Evolutionary conservation across 2,329 filamentous ascomycete genomes (phyloP), one percentile per base, ranked within the genome.

Genomic region (Fonsecaea pedrosoi): DNA sequence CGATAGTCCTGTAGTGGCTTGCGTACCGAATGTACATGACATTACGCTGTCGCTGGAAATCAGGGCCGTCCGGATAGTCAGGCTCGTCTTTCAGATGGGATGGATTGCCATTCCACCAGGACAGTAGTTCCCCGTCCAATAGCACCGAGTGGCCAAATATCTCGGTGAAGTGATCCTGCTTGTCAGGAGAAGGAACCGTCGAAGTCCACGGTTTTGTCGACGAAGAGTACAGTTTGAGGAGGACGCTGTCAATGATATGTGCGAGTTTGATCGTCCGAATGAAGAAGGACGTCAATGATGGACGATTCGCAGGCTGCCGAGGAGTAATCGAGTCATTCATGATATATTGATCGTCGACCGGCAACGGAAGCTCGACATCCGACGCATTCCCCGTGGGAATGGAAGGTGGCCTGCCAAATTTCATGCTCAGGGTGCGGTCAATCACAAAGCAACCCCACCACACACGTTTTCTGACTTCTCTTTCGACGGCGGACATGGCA

Each of bases 361-460:
- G 45, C 35, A 62, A 32, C 15, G 60, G 60, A 1, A 62, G 30
- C 35, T 54, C 60, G 32, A 62, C 60, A 30, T 62, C 60, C 32
- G 25, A 21, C n/a, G 60, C 60, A 54, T 40, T 54, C 13, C 25
- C 45, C 3, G 53, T 38, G 8, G 37, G 48, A 21, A 62, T 62
- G 8, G 60, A 62, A 42, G 60, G 60, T 12, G 60, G 60, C 35
- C 60, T 37, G 37, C 60, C 60, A 54, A 62, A 62, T 13, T 62
- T 62, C 60, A 62, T 62, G 35, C 60, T 62, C 50, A 62, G 42
- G 15, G 60, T 62, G 34, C 60, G 60, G n/a, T 62, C 60, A 13
- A 62, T 40, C 21, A 62, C 60, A 38, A 65, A 61, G 21, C 63
- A 65, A 12, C 57, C 63, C 57, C 58, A 62, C 63, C 63, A 65